Conservation (phyloP, 2,329 filamentous ascomycete species). For the Pestalotiopsis sp. region DNA sequence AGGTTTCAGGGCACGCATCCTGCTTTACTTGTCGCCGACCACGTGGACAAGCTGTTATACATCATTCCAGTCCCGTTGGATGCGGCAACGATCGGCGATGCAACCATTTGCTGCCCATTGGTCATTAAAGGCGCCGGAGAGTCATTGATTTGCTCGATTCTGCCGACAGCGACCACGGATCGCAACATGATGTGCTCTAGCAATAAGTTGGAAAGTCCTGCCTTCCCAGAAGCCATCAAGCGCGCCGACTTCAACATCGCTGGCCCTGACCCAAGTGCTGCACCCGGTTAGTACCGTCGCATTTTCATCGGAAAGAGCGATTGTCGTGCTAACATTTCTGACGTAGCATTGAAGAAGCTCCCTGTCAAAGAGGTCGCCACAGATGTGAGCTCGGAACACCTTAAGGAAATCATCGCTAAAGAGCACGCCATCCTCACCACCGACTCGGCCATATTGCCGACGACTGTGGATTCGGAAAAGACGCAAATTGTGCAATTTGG, state of each 20-base stretch:
- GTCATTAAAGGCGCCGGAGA: slow-evolving; percentile 25
- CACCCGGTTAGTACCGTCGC: not conserved
- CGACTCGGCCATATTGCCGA: not conserved
- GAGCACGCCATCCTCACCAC: not conserved
- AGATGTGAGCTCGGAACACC: not conserved
- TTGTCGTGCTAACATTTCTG: not conserved
- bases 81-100: slow-evolving; percentile 27
- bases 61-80: slow-evolving; percentile 29
- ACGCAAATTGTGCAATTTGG: not conserved
- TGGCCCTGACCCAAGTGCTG: not conserved
- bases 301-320: not conserved
- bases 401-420: not conserved
- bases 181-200: slow-evolving; percentile 19
- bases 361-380: not conserved
- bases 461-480: not conserved
- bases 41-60: slow-evolving; percentile 19
- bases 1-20: slow-evolving; percentile 20
- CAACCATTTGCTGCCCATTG: slow-evolving; percentile 26
- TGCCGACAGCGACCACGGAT: slow-evolving; percentile 25
- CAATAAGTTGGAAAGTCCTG: slow-evolving; percentile 14
- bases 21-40: slow-evolving; percentile 22
- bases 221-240: not conserved
- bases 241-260: not conserved
- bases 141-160: slow-evolving; percentile 24
- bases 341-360: not conserved